Evolutionary conservation across 2,329 filamentous ascomycete genomes (phyloP).

Genomic region (Penicillium capsulatum): DNA sequence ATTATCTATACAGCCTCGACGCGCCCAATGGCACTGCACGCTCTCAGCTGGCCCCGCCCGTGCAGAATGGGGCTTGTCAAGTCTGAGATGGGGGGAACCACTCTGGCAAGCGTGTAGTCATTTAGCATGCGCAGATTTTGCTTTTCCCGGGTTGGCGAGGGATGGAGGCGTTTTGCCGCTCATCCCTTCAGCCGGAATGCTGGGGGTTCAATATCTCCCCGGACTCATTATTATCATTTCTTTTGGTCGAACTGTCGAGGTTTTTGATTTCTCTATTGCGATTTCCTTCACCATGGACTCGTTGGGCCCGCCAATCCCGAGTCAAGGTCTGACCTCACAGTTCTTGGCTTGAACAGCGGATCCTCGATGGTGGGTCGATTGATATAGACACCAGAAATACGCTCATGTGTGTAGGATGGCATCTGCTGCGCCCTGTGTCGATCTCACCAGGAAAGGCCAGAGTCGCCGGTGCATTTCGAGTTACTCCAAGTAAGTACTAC

Average conservation of each 20-base stretch:
- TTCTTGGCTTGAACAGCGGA: slow-evolving; percentile 54
- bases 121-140: slow-evolving; percentile 15
- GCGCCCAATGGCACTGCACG: background rate
- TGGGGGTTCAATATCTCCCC: background rate
- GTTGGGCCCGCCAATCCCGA: slow-evolving; percentile 9
- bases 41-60: slow-evolving; percentile 17
- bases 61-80: background rate
- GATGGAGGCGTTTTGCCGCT: slow-evolving; percentile 22
- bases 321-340: slow-evolving; percentile 47
- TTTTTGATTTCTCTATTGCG: background rate
- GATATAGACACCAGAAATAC: background rate
- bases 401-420: slow-evolving; percentile 38
- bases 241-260: background rate
- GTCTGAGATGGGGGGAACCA: background rate
- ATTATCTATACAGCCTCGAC: slow-evolving; percentile 20
- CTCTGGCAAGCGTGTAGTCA: slow-evolving; percentile 16
- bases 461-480: slow-evolving; percentile 53
- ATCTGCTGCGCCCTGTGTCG: slow-evolving; percentile 58
- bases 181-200: slow-evolving; percentile 7
- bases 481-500: slow-evolving; percentile 39
- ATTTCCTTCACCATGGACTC: slow-evolving; percentile 11
- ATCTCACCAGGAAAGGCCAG: slow-evolving; percentile 52
- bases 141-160: no score
- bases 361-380: slow-evolving; percentile 46
- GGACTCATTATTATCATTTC: background rate